Evolutionary conservation across 164 flowering plant species (phyloP).

Genomic region (Tetrastigma voinierianum): DNA sequence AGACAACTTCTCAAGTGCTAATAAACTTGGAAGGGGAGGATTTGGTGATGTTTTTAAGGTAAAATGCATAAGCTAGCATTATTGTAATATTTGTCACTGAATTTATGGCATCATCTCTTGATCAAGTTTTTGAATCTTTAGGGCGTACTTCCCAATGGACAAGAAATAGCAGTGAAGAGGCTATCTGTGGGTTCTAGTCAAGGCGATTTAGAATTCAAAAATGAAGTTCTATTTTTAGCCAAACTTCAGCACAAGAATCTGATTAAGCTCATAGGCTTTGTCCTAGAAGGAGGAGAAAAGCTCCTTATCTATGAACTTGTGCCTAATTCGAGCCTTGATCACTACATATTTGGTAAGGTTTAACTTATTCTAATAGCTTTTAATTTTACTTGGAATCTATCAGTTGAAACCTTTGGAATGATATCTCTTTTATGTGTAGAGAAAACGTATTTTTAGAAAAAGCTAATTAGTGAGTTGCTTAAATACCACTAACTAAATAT

Average conservation of each 20-base stretch:
- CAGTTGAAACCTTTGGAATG: too few relatives aligned
- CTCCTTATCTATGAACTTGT: slow-evolving; percentile 22
- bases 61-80: too few relatives aligned
- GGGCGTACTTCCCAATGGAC: slow-evolving; percentile 19
- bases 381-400: not conserved
- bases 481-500: too few relatives aligned
- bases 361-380: slow-evolving; percentile 4
- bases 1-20: too few relatives aligned
- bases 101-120: too few relatives aligned
- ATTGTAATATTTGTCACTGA: too few relatives aligned
- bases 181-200: slow-evolving; percentile 15
- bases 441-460: too few relatives aligned
- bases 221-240: slow-evolving; percentile 20
- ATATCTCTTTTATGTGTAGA: too few relatives aligned
- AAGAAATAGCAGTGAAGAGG: slow-evolving; percentile 22
- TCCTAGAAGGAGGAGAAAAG: slow-evolving; percentile 16
- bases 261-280: slow-evolving; percentile 19
- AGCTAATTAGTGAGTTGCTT: too few relatives aligned
- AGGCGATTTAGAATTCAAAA: slow-evolving; percentile 23
- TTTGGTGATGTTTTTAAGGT: too few relatives aligned
- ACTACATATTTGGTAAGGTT: slow-evolving; percentile 13
- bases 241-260: slow-evolving; percentile 25
- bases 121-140: not conserved
- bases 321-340: slow-evolving; percentile 18
- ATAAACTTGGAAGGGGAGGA: too few relatives aligned